Base-by-base conservation (phyloP, 371 early-diverging fungal species). In the Encephalitozoon romaleae region DNA sequence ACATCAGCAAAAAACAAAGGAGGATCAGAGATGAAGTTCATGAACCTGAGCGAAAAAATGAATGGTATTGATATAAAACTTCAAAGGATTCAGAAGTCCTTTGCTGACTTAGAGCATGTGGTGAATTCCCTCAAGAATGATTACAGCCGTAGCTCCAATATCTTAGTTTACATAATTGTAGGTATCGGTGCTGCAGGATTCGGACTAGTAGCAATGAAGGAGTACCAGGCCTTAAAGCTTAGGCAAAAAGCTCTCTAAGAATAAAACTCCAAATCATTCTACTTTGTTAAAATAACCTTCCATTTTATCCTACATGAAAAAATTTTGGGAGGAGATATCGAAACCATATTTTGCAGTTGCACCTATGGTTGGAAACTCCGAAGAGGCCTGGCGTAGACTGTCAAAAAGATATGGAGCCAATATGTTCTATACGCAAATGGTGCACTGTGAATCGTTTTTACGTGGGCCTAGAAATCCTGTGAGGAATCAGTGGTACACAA, bases 371-470 rank as follows among this genome's bases (percentile, higher is more conserved):
- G 70, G 68, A 32, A 80, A 80, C 45, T 92, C 92, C 74, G 95
- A 94, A 76, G 87, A 89, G 55, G 92, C 96, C 0, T 98, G 93
- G 91, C 87, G 98, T 53, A 87, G 91, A n/a, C 87, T 98, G 18
- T 89, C 91, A 21, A 86, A 92, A 51, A 87, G 90, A 34, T 91
- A 96, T 83, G 91, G 90, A 30, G 94, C 95, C 0, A 87, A 95
- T 41, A 86, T 95, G 0, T 93, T 94, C 85, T 96, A 92, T 80
- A 96, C 97, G 11, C 97, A 98, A 72, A 98, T 98, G 99, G 90
- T 96, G 82, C 92, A 98, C 79, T 91, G 93, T 93, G 11, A 88
- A 87, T 67, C 80, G 91, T 63, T 95, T 94, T 81, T 79, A 85
- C 43, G 89, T 90, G 42, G 86, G 85, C 15, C 84, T 72, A 21